Evolutionary conservation across 805 yeast genomes (phyloP), one percentile per base, ranked within the genome.

Genomic region (Lachancea lanzarotensis): DNA sequence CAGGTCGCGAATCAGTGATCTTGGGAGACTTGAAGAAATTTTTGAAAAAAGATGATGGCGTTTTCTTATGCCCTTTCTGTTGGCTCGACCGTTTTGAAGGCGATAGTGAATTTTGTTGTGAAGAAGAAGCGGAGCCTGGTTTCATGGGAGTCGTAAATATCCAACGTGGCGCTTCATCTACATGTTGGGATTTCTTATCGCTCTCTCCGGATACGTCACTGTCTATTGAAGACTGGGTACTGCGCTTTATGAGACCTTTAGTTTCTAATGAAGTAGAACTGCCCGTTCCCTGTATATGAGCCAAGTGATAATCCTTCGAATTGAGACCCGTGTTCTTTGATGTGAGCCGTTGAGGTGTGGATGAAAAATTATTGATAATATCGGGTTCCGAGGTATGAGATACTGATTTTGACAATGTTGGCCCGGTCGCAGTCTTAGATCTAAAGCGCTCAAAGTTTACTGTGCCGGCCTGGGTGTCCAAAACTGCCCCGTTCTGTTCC

Each of bases 21-120:
- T 55, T 62, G 8, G 66, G 64, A 2, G 64, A 57, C 44, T 51
- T 59, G 48, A 64, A 64, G 17, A 64, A 40, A 35, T 53, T 61
- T 40, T 56, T 64, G 19, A 64, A 43, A 2, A 65, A 61, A 22
- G 54, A 56, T 19, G 65, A 53, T 1, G 62, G 53, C 3, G 57
- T 47, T 45, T 62, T 60, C 39, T 54, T 55, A 43, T 62, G 65
- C 10, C 26, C 40, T 22, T 44, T 44, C 32, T 15, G 17, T 16
- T 20, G 17, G 19, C 22, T 27, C 32, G 29, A 7, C 27, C 18
- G 25, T 16, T 34, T 27, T 13, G 49, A 26, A 13, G 46, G 43
- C 10, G 43, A 39, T 13, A n/a, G 27, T 3, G 37, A 27, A 11
- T 42, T 46, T 17, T 45, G 45, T 12, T 13, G 12, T 17, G 19